A percentile compares a stretch with the other conserved stretches of the same genome.
phyloP scores from a whole-genome alignment of 192 early-diverging fungal genomes.

The Kickxella alabastrina region DNA sequence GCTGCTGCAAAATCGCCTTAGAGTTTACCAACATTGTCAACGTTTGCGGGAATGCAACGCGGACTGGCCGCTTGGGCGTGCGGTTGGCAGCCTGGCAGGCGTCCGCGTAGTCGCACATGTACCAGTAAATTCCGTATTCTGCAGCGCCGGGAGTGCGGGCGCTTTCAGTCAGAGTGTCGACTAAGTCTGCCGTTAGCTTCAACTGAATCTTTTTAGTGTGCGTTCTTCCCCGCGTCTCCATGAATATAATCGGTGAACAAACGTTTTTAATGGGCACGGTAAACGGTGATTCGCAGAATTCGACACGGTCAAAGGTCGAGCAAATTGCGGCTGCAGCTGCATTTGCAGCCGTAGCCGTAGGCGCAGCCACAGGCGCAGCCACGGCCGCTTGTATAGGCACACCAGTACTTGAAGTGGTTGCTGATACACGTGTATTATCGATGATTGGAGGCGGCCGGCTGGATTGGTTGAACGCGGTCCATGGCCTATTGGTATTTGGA shows the following conservation, averaged over 20 bases:
- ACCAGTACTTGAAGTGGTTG: not conserved
- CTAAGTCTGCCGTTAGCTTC: constrained; percentile 4
- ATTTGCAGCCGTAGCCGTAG: too few relatives aligned
- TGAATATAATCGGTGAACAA: not conserved
- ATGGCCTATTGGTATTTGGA: not conserved
- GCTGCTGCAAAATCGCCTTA: not conserved
- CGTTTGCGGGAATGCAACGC: constrained; percentile 2
- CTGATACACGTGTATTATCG: not conserved
- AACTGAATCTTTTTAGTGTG: not conserved
- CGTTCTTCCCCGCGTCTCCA: not conserved
- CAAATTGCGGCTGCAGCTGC: too few relatives aligned
- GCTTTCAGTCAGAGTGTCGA: constrained; percentile 1
- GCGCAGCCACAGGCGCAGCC: too few relatives aligned
- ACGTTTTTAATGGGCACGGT: not conserved
- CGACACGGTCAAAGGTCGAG: not conserved
- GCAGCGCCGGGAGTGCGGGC: not conserved
- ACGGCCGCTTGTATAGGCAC: too few relatives aligned
- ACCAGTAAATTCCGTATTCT: constrained; percentile 6
- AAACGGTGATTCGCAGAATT: not conserved
- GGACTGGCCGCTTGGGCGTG: constrained; percentile 13
- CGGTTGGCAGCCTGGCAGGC: constrained; percentile 2
- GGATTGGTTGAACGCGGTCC: not conserved
- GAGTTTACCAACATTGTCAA: constrained; percentile 2
- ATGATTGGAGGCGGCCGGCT: too few relatives aligned
- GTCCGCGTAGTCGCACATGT: constrained; percentile 12